Evolutionary conservation across 75 land plant species (phyloP), one percentile per base, ranked within the genome.

Genomic region (Cupressus sempervirens): DNA sequence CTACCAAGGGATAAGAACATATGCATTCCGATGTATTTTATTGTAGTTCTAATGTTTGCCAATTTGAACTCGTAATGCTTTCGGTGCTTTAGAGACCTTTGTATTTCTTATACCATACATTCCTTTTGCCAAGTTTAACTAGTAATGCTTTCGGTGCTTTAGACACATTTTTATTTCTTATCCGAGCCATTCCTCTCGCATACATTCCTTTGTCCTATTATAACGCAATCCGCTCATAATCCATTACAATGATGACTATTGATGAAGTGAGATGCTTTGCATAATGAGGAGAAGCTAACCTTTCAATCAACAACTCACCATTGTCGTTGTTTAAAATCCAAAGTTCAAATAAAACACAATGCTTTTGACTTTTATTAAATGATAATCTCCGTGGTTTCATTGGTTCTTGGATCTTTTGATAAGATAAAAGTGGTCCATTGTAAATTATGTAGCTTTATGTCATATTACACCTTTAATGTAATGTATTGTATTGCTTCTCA

Each of bases 331-430:
- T 68, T n/a, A 26, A 68, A 68, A n/a, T 9, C 34, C 72, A 3
- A 68, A 68, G 26, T n/a, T 68, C 26, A 68, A 26, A 68, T 26
- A 68, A 68, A n/a, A 29, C 29, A 68, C 72, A 68, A 32, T 68
- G 2, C 72, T 68, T 68, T 68, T 68, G 30, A 68, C 72, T 68
- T 68, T 26, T 68, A 68, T 29, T 26, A 68, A 9, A 9, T 68
- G 72, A 26, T 7, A 38, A 68, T 68, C 29, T 68, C 26, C 11
- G 29, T 26, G 72, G n/a, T n/a, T 68, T 68, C 9, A 68, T 68
- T 68, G 72, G 72, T 68, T 68, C 72, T 68, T 29, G 72, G 29
- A 68, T 68, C 72, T 68, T 56, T 68, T 68, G 72, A n/a, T 26
- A 65, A 65, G 68, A 65, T 26, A 6, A 20, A 26, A 18, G 68